Percentiles rank a stretch among this genome's conserved stretches.
phyloP scores from a whole-genome alignment of 2,329 filamentous ascomycete species.

The Stylonectria norvegica region DNA sequence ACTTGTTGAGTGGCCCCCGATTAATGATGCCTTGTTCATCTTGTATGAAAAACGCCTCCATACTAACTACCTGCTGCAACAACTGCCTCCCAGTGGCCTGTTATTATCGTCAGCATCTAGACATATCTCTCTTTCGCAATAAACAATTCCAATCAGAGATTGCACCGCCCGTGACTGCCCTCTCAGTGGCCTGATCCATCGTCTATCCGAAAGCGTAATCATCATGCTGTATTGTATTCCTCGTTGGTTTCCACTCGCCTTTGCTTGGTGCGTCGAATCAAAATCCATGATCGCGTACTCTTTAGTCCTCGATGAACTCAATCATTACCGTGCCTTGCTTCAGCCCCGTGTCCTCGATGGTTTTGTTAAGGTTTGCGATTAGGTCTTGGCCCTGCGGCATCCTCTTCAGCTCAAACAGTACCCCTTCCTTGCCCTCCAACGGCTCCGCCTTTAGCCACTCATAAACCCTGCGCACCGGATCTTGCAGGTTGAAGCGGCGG shows the following conservation, averaged over 20 bases:
- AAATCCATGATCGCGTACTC: too few relatives aligned
- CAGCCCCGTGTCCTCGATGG: slow-evolving; percentile 76
- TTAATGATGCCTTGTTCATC: too few relatives aligned
- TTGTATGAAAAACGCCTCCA: neutral
- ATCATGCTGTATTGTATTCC: too few relatives aligned
- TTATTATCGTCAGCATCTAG: neutral
- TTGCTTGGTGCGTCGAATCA: too few relatives aligned
- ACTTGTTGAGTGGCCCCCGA: too few relatives aligned
- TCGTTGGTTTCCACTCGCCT: too few relatives aligned
- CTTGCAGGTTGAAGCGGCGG: slow-evolving; percentile 73
- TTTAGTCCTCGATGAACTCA: slow-evolving; percentile 68
- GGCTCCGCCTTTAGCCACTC: slow-evolving; percentile 95
- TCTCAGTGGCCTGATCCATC: too few relatives aligned
- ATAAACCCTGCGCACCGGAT: slow-evolving; percentile 79
- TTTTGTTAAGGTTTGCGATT: slow-evolving; percentile 68
- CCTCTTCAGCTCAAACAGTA: slow-evolving; percentile 82
- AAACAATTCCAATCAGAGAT: too few relatives aligned
- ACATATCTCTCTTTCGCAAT: too few relatives aligned
- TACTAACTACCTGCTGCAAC: neutral
- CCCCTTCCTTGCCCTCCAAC: slow-evolving; percentile 71
- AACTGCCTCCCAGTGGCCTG: neutral
- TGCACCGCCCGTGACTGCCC: too few relatives aligned
- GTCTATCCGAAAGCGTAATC: neutral
- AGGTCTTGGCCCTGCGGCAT: slow-evolving; percentile 78
- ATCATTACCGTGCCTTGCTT: slow-evolving; percentile 96